phyloP scores from a whole-genome alignment of 176 grass and related monocot genomes.

The Zea luxurians region DNA sequence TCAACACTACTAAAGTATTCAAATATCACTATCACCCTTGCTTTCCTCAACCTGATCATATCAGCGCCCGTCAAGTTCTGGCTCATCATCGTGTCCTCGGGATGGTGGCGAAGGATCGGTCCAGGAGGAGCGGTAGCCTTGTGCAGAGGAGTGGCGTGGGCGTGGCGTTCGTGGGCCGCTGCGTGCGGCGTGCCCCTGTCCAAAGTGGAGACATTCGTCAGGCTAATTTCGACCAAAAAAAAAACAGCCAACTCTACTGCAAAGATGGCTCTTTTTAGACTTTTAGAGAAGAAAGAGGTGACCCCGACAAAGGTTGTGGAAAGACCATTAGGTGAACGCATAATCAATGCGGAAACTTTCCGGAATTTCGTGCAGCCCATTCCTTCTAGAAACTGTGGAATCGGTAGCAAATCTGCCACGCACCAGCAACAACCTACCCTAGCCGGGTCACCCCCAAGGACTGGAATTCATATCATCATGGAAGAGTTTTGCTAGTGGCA shows the following conservation, averaged over 20 bases:
- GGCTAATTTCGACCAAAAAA: no score
- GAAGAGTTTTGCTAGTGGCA: no score
- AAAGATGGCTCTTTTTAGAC: not conserved
- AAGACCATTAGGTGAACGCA: slow-evolving; percentile 8
- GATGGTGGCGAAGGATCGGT: slow-evolving; percentile 42
- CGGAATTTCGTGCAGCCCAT: not conserved
- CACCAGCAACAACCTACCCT: no score
- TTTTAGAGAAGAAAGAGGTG: not conserved
- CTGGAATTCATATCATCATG: no score
- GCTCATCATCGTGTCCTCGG: slow-evolving; percentile 5
- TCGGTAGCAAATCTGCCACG: not conserved
- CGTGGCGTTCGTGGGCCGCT: slow-evolving; percentile 39
- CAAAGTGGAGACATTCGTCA: not conserved
- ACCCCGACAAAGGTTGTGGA: not conserved
- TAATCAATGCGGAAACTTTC: not conserved
- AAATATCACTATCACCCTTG: no score
- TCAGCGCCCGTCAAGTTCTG: no score
- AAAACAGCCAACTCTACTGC: not conserved
- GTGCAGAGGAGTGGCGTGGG: slow-evolving; percentile 47
- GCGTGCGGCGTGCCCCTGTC: not conserved
- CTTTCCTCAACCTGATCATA: no score
- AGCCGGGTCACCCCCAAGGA: no score
- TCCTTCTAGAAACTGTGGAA: not conserved
- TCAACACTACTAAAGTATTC: no score
- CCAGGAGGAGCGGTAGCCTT: slow-evolving; percentile 38